Evolutionary conservation across 805 yeast genomes (phyloP), one percentile per base, ranked within the genome.

Genomic region (Candida palmyrensis): DNA sequence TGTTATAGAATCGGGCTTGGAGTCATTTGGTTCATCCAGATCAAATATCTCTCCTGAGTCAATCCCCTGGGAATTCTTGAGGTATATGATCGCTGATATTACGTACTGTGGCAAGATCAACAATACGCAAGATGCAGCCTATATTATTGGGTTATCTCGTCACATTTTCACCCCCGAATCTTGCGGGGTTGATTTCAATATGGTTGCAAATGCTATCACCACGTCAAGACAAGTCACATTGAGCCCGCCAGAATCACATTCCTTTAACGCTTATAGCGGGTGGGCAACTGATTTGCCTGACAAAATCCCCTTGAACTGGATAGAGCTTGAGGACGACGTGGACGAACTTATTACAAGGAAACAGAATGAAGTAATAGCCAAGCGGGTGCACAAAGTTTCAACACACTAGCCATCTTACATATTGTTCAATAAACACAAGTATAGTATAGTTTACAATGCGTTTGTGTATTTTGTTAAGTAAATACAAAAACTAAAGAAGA

Each of bases 21-120:
- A 27, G 5, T 51, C 54, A 6, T 45, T 55, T 15, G 38, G 50
- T 8, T 37, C 40, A 3, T 39, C 40, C 6, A 37, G 58, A 19
- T 41, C 51, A 26, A 70, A 73, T 38, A 42, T 75, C 7, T 41
- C 73, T 1, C 77, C 78, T 0, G 66, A 59, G 4, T 16, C 23
- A 1, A 60, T 78, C 32, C 77, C 82, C 5, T 80, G 85, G 86
- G 46, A 54, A 3, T 68, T 68, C 12, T 45, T 84, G 2, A 51
- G 59, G 4, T 58, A 61, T 31, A 53, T 81, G 27, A 45, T 84
- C 17, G 72, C 75, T 2, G 66, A 68, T 2, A 61, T 80, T 6
- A 62, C 77, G 2, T 83, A 84, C 46, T 90, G 90, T 2, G 82
- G 87, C 17, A 79, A 79, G 46, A 60, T 75, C 17, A 73, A 71